phyloP scores from a whole-genome alignment of 345 rosid species.

The Gossypium mustelinum region DNA sequence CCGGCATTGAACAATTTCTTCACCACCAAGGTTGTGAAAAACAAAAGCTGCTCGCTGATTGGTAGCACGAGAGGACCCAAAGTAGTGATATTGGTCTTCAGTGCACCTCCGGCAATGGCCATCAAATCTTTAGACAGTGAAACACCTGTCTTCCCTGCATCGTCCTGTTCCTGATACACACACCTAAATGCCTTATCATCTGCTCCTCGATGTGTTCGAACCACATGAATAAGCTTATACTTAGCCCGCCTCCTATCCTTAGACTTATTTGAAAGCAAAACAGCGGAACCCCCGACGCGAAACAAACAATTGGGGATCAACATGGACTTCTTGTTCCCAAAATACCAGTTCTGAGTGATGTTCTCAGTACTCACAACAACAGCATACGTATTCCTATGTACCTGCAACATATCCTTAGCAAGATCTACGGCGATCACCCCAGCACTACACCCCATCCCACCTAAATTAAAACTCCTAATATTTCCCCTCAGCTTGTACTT shows the following conservation, averaged over 20 bases:
- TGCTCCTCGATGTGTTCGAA: slow-evolving; percentile 66
- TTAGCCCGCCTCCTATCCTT: slow-evolving; percentile 50
- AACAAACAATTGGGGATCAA: slow-evolving; percentile 68
- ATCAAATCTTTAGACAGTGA: slow-evolving; percentile 58
- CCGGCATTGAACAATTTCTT: slow-evolving; percentile 39
- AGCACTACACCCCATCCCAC: slow-evolving; percentile 87
- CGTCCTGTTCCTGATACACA: slow-evolving; percentile 69
- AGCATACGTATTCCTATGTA: slow-evolving; percentile 61
- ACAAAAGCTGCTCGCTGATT: slow-evolving; percentile 49
- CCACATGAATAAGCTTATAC: slow-evolving; percentile 58
- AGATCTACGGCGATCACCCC: slow-evolving; percentile 65
- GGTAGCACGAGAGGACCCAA: slow-evolving; percentile 58
- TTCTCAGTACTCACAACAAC: slow-evolving; percentile 76
- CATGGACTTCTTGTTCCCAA: slow-evolving; percentile 71
- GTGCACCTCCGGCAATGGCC: slow-evolving; percentile 62
- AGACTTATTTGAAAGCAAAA: slow-evolving; percentile 57
- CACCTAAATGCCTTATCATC: slow-evolving; percentile 65
- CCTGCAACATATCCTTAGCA: slow-evolving; percentile 61
- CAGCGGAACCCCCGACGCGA: slow-evolving; percentile 59
- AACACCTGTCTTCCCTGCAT: slow-evolving; percentile 53
- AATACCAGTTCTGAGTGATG: slow-evolving; percentile 60
- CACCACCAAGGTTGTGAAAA: slow-evolving; percentile 38
- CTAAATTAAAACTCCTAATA: slow-evolving; percentile 52
- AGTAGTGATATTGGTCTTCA: slow-evolving; percentile 52
- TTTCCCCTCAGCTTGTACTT: slow-evolving; percentile 59